Percentiles rank a stretch among this genome's conserved stretches.
Conservation (phyloP, 2,329 filamentous ascomycete species). For the Fusarium sp. region DNA sequence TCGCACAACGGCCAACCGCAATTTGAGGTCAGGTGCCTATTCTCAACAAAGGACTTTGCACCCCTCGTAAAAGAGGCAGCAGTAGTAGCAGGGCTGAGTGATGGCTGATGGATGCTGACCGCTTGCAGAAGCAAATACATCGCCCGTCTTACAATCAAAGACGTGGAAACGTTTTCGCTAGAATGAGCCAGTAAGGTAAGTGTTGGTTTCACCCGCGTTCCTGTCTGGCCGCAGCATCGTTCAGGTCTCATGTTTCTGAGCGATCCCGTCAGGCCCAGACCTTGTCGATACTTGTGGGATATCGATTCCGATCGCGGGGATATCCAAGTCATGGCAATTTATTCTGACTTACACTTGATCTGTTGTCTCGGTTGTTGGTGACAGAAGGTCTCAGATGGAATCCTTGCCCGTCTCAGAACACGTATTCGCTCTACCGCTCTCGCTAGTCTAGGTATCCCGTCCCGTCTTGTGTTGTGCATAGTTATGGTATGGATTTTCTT, state of each 20-base stretch:
- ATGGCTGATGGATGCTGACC: constrained; percentile 31
- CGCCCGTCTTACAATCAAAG: neutral
- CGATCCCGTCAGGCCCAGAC: constrained; percentile 11
- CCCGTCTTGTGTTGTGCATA: neutral
- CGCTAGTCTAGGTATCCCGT: neutral
- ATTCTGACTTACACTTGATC: constrained; percentile 13
- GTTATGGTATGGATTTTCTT: neutral
- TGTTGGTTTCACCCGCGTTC: constrained; percentile 6
- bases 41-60: constrained; percentile 24
- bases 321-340: constrained; percentile 13
- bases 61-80: neutral
- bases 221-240: constrained; percentile 22
- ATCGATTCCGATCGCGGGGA: constrained; percentile 28
- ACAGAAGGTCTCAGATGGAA: constrained; percentile 32
- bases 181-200: constrained; percentile 12
- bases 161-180: constrained; percentile 2
- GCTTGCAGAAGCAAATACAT: constrained; percentile 36
- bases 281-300: constrained; percentile 6
- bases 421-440: constrained; percentile 7
- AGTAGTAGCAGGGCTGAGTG: neutral
- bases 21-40: constrained; percentile 37
- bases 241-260: neutral
- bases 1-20: constrained; percentile 31
- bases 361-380: constrained; percentile 28
- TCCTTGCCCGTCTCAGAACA: constrained; percentile 24